phyloP scores from a whole-genome alignment of 495 filamentous ascomycete genomes.

The Cryomyces minteri region DNA sequence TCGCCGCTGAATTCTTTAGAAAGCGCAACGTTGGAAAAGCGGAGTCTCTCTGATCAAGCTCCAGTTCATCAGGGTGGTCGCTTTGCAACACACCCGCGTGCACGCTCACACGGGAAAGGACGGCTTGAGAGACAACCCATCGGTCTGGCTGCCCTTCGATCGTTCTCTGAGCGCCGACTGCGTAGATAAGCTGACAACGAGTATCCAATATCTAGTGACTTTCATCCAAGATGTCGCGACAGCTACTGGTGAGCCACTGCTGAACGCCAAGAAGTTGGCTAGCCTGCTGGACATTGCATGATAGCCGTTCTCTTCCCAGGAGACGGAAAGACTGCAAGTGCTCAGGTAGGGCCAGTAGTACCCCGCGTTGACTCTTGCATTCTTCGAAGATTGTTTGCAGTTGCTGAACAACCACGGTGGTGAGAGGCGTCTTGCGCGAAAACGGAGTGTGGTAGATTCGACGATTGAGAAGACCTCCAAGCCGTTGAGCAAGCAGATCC shows the following conservation, averaged over 20 bases:
- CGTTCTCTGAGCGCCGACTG: constrained; percentile 35
- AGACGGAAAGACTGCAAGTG: constrained; percentile 52
- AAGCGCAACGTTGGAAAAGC: not conserved
- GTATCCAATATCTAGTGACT: constrained; percentile 16
- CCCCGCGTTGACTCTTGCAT: constrained; percentile 28
- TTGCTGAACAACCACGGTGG: constrained; percentile 3
- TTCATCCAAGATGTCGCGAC: constrained; percentile 19
- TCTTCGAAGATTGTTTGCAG: constrained; percentile 22
- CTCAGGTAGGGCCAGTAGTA: constrained; percentile 47
- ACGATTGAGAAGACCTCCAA: constrained; percentile 40
- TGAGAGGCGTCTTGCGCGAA: constrained; percentile 30
- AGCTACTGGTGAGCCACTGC: constrained; percentile 8
- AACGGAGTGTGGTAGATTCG: constrained; percentile 44
- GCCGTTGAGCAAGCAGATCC: constrained; percentile 36
- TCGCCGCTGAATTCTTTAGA: not conserved
- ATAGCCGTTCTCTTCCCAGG: constrained; percentile 36
- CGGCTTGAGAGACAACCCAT: constrained; percentile 24
- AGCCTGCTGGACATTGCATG: constrained; percentile 8
- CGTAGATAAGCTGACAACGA: constrained; percentile 34
- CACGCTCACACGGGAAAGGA: not conserved
- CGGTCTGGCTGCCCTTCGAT: constrained; percentile 38
- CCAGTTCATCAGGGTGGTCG: not conserved
- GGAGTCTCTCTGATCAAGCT: not conserved
- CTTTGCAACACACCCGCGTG: not conserved
- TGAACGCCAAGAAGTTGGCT: constrained; percentile 7